These are phyloP conservation scores for Berkeleyomyces basicola DNA, from an alignment of 2,329 filamentous ascomycete species.

Conservation along the genomic window DNA sequence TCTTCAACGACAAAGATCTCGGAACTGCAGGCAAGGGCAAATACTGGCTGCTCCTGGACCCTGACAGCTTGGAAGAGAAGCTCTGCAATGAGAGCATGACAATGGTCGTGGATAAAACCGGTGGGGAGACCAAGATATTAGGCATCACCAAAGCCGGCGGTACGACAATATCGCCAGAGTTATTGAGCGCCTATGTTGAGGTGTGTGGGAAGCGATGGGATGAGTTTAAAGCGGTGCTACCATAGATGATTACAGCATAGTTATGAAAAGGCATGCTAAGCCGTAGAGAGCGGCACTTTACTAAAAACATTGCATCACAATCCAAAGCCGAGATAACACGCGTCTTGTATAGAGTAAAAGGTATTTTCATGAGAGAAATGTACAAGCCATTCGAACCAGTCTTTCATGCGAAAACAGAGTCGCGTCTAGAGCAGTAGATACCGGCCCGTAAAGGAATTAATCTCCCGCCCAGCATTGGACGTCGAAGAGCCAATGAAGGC, in stretches of 20 bases:
- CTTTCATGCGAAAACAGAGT: conserved; percentile 40
- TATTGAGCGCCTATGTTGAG: conserved; percentile 18
- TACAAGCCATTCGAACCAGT: conserved; percentile 74
- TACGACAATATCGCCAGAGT: conserved; percentile 44
- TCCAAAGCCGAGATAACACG: neutral
- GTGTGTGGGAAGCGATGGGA: conserved; percentile 15
- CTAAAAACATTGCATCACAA: neutral
- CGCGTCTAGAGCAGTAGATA: conserved; percentile 78
- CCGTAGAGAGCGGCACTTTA: neutral
- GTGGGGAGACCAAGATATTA: conserved; percentile 41
- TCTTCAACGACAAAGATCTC: conserved; percentile 44
- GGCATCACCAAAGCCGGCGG: conserved; percentile 76
- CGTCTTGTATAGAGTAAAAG: neutral
- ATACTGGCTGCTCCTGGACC: conserved; percentile 71
- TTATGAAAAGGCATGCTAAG: neutral
- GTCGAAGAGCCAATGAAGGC: conserved; percentile 23
- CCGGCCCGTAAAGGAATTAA: conserved; percentile 44
- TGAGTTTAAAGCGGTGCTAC: conserved; percentile 23
- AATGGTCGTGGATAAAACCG: conserved; percentile 52
- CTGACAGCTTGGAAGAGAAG: conserved; percentile 76
- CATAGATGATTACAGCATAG: conserved; percentile 2
- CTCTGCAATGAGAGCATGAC: conserved; percentile 72
- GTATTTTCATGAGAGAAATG: conserved; percentile 25
- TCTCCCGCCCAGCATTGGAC: conserved; percentile 45
- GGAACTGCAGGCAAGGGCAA: conserved; percentile 22